These are phyloP conservation scores for Zychaea mexicana DNA, from an alignment of 371 early-diverging fungal genomes.

Conservation along the genomic window DNA sequence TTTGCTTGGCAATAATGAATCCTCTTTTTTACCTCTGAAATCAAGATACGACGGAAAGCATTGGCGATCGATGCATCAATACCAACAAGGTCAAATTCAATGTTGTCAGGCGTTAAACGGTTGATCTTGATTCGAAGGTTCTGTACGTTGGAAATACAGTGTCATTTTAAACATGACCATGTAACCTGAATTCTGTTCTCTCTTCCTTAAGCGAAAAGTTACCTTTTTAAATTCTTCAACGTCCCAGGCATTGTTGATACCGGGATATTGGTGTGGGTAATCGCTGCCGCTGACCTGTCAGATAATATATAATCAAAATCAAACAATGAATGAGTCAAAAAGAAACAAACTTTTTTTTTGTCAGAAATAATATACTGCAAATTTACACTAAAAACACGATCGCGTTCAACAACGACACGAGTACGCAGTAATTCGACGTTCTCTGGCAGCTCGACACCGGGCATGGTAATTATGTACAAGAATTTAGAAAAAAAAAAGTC, in stretches of 20 bases:
- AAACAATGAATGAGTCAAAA: neutral
- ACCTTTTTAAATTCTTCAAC: slow-evolving; percentile 70
- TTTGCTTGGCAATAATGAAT: too few relatives aligned
- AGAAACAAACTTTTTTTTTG: neutral
- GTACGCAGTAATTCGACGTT: slow-evolving; percentile 52
- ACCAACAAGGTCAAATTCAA: slow-evolving; percentile 97
- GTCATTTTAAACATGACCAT: too few relatives aligned
- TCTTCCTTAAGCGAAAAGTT: slow-evolving; percentile 2
- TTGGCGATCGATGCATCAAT: slow-evolving; percentile 96
- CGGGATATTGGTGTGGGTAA: slow-evolving; percentile 67
- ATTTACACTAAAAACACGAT: slow-evolving; percentile 62
- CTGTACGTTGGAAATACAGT: too few relatives aligned
- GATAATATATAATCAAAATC: neutral
- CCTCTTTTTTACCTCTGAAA: slow-evolving; percentile 75
- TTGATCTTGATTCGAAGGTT: slow-evolving; percentile 72
- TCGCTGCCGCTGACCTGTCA: slow-evolving; percentile 65
- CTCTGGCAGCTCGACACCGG: slow-evolving; percentile 27
- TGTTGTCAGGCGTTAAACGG: slow-evolving; percentile 65
- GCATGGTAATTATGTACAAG: slow-evolving; percentile 15
- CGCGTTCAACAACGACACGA: slow-evolving; percentile 59
- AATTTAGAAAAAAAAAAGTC: slow-evolving; percentile 13
- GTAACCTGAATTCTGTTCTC: too few relatives aligned
- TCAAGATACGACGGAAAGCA: slow-evolving; percentile 94
- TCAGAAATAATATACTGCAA: neutral
- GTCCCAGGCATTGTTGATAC: slow-evolving; percentile 54